A percentile compares a stretch with the other conserved stretches of the same genome.
Evolutionary conservation across 2,329 filamentous ascomycete genomes (phyloP).

Genomic region (Calonectria leucothoes): DNA sequence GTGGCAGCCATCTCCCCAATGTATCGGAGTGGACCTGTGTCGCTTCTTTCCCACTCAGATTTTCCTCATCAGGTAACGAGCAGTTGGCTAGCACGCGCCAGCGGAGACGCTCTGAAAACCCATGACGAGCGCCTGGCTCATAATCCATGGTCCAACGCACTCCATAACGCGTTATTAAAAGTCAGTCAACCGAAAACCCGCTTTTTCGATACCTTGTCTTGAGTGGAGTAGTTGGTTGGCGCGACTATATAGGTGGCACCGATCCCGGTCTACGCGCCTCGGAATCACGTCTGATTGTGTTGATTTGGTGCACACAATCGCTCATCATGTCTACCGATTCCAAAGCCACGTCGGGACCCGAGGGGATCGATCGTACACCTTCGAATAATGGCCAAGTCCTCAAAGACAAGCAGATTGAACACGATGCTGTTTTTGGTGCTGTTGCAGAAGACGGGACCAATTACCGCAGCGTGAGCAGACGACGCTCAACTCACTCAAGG

Average conservation of each 20-base stretch:
- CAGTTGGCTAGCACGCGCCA: not conserved
- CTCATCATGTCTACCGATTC: not conserved
- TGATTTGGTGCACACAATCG: not conserved
- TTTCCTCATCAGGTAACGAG: not conserved
- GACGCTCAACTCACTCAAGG: not conserved
- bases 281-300: not conserved
- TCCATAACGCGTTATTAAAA: not conserved
- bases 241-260: not conserved
- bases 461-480: constrained; percentile 18
- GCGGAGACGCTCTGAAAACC: not conserved
- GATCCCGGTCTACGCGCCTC: not conserved
- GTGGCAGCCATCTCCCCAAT: not conserved
- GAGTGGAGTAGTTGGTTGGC: not conserved
- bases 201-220: not conserved
- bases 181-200: not conserved
- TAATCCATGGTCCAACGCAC: not conserved
- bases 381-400: not conserved
- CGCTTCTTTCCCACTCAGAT: not conserved
- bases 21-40: not conserved
- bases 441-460: not conserved
- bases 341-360: not conserved
- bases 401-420: not conserved
- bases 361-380: not conserved
- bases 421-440: not conserved
- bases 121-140: not conserved